Base-by-base conservation (phyloP, 148 eudicot species). In the Fagopyrum esculentum region DNA sequence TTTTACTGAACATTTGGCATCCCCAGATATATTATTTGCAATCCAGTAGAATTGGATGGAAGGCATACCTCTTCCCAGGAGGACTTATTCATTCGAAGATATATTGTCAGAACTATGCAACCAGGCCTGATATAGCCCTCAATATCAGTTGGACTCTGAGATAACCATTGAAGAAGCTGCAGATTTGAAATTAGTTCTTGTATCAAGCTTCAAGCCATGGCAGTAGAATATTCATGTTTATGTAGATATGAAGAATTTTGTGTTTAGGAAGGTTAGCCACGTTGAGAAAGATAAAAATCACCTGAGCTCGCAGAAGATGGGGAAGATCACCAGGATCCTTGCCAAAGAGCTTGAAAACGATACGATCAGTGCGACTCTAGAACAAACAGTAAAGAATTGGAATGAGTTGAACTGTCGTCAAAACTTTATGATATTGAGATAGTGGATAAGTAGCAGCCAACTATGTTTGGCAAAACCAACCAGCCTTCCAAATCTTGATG, bases 121-220 rank as follows among this genome's bases (percentile, higher is more conserved):
- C 99, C 99, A 81, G 99, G 99, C 81, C 90, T 86, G 61, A 95
- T 95, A 86, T 90, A 92, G 81, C 97, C 91, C 74, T 95, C 99
- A 76, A 95, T 92, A 69, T 95, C 96, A 9, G 92, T 85, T 54
- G 99, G 99, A 81, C 88, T 92, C 76, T 77, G 83, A 49, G 97
- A 89, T 69, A 95, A 76, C 99, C 99, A 95, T 73, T 89, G 87
- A 64, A 95, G 91, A 76, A 95, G 86, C 99, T 95, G 92, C 45
- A 84, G 69, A 46, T 46, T 1, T 66, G 47, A 66, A 66, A 12
- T 66, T 4, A 66, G 46, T 40, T 40, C 19, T 66, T 40, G 9
- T 17, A 40, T 35, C 17, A 43, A 59, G 40, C 40, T 60, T 8
- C 66, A 60, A 66, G 46, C 8, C 15, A 66, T 35, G 19, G 15